Evolutionary conservation across 768 basidiomycete genomes (phyloP), one percentile per base, ranked within the genome.

Genomic region (Phlebiopsis flavidoalba): DNA sequence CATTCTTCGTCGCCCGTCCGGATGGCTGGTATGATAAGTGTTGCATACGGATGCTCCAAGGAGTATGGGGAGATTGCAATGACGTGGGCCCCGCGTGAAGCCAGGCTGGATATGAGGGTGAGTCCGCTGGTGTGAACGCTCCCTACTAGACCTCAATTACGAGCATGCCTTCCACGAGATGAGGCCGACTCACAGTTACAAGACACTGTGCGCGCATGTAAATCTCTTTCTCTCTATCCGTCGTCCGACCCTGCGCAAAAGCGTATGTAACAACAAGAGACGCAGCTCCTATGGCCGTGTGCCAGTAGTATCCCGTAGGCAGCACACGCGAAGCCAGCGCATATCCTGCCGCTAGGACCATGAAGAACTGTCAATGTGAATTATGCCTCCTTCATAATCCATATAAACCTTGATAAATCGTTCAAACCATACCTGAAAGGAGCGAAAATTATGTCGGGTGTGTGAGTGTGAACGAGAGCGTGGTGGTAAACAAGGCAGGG

Each of bases 71-170:
- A 81, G 21, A 94, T 82, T 0, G 88, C 87, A 48, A 95, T 88
- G 60, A 94, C 74, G 64, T 91, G 89, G 17, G 91, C 90, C 12
- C 93, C 92, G 48, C 88, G 82, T 52, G 81, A 73, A 1, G 93
- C 91, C 8, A 95, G 74, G 2, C 74, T 74, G 58, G 88, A 83
- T 7, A 92, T 70, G 0, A 92, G 67, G 0, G 85, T 88, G 10
- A 92, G 70, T 2, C 91, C 91, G 86, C 71, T 1, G 91, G 84
- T 2, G 89, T 88, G 65, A 93, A 89, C 0, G 78, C 89, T 40
- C 91, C 91, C 89, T 91, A 63, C 21, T 61, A 57, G 22, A 43
- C 33, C n/a, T 43, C 43, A 52, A 56, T 58, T 46, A 53, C 50
- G 17, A 51, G 8, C 1, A 8, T 1, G 52, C 8, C 21, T 36